A percentile compares a stretch with the other conserved stretches of the same genome.
Conservation (phyloP, 1,284 basidiomycete species). For the Cryptococcus floricola region DNA sequence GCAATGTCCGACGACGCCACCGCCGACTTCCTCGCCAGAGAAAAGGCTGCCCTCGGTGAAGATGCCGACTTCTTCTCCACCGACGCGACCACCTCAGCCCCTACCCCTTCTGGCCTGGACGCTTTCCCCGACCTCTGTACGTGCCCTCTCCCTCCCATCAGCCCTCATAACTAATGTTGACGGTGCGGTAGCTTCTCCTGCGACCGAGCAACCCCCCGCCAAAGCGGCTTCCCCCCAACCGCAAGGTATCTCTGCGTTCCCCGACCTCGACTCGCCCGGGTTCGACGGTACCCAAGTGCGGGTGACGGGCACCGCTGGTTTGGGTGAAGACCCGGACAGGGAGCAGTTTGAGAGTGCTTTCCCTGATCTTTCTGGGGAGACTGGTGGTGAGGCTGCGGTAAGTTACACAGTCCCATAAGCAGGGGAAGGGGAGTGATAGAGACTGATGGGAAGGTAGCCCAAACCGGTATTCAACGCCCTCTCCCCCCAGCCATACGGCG, state of each 20-base stretch:
- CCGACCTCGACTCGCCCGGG: conserved; percentile 55
- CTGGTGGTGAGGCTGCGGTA: conserved; percentile 21
- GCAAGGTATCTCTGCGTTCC: conserved; percentile 60
- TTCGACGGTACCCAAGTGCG: conserved; percentile 55
- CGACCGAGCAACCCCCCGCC: conserved; percentile 10
- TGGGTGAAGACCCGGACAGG: conserved; percentile 62
- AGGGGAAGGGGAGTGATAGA: neutral
- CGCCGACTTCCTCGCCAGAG: conserved; percentile 49
- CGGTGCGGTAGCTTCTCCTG: conserved; percentile 9
- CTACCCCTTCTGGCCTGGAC: conserved; percentile 34
- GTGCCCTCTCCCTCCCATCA: conserved; percentile 1
- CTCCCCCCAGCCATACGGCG: conserved; percentile 41
- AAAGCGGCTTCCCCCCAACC: conserved; percentile 20
- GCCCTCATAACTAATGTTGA: neutral
- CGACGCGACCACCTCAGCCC: conserved; percentile 30
- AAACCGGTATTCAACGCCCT: conserved; percentile 47
- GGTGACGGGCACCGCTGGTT: conserved; percentile 63
- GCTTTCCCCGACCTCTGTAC: conserved; percentile 38
- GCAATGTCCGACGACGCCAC: conserved; percentile 50
- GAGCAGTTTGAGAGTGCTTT: conserved; percentile 88
- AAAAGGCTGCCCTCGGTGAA: conserved; percentile 48
- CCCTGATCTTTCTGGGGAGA: conserved; percentile 68
- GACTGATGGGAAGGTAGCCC: conserved; percentile 24
- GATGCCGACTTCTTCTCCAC: conserved; percentile 48
- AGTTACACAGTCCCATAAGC: conserved; percentile 7